Base-by-base conservation (phyloP, 202 grass and related monocot genomes). In the Brachypodium distachyon region DNA sequence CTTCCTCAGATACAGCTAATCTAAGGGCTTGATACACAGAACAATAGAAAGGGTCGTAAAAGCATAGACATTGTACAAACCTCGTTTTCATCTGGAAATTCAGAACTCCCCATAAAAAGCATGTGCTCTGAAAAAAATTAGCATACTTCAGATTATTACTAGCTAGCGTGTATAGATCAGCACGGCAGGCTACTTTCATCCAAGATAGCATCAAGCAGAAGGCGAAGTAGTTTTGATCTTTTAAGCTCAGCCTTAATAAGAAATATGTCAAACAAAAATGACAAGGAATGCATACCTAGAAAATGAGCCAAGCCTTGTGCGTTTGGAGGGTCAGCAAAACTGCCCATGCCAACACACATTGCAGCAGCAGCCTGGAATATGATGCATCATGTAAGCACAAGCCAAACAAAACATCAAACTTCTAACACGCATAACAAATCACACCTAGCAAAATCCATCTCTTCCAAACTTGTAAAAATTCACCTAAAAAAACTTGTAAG, bases 71-170 rank as follows among this genome's bases (percentile, higher is more conserved):
- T 9, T 41, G 41, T 72, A 88, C 91, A 18, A 86, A 98, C 96
- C 96, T 98, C 96, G 11, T 98, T 95, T 90, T 98, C 96, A 69
- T 98, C 89, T 48, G 96, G 96, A 98, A 90, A 98, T 81, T 90
- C 85, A 64, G 89, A 78, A 84, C 96, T 98, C 76, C 96, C 96
- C 96, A 98, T 98, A 79, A 98, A 98, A 92, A 98, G 96, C 96
- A 98, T 98, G 62, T 98, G 96, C 50, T 98, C 96, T 98, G 83
- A 61, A 92, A 82, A 88, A 86, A 11, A 33, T 12, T 47, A 64
- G 59, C 52, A 64, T 3, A 36, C 49, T 38, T 79, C 18, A 74
- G 68, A 69, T 52, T 46, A 72, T 27, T 44, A 44, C 26, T 18
- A 64, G 23, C 48, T 12, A 69, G 22, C 21, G 18, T 61, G 25